Conservation (phyloP, 164 flowering plant species). For the Tetrastigma voinierianum region DNA sequence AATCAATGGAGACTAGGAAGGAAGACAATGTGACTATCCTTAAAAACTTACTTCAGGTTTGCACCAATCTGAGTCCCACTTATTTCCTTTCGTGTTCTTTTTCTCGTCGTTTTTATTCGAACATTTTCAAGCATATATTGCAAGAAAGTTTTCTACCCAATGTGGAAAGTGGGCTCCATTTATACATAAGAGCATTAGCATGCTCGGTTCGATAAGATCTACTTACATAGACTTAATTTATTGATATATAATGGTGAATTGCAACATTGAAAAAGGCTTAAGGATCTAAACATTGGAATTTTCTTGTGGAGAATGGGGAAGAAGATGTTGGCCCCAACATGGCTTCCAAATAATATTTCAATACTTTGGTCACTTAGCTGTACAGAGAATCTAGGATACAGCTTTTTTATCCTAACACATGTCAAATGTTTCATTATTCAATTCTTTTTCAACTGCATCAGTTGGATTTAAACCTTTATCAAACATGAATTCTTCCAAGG, state of each 20-base stretch:
- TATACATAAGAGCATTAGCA: background rate
- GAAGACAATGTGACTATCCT: constrained; percentile 61
- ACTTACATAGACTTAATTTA: too few relatives aligned
- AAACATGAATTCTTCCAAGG: too few relatives aligned
- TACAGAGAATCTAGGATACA: too few relatives aligned
- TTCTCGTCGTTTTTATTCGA: background rate
- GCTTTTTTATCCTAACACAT: too few relatives aligned
- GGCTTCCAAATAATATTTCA: constrained; percentile 20
- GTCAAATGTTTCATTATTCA: too few relatives aligned
- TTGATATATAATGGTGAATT: background rate
- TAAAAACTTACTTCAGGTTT: constrained; percentile 76
- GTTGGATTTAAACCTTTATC: too few relatives aligned
- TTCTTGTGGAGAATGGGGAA: constrained; percentile 36
- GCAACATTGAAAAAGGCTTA: constrained; percentile 65
- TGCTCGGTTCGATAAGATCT: too few relatives aligned
- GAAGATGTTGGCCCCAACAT: constrained; percentile 46
- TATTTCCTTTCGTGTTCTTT: background rate
- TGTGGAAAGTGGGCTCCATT: too few relatives aligned
- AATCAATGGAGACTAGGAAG: constrained; percentile 60
- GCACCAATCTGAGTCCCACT: background rate
- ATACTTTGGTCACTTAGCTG: too few relatives aligned
- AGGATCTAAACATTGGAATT: constrained; percentile 47
- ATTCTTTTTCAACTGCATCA: too few relatives aligned
- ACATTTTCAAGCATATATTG: too few relatives aligned
- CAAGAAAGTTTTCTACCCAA: too few relatives aligned